These are phyloP conservation scores for Botrytis deweyae DNA, from an alignment of 2,329 filamentous ascomycete genomes.

Conservation along the genomic window DNA sequence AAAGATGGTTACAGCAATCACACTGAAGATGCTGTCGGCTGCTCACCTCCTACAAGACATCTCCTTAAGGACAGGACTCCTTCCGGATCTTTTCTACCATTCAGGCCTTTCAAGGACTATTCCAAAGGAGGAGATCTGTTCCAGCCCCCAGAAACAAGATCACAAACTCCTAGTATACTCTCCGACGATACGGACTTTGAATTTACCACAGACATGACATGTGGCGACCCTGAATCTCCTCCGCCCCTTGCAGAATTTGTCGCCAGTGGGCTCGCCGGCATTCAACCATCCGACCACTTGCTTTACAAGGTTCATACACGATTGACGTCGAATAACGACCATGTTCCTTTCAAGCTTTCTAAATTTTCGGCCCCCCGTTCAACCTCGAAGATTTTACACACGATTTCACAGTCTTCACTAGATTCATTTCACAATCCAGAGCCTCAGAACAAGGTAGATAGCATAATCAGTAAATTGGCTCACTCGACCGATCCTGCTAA, in stretches of 20 bases:
- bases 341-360: slow-evolving; percentile 21
- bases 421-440: slow-evolving; percentile 24
- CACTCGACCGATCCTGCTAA: slow-evolving; percentile 13
- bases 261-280: slow-evolving; percentile 58
- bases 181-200: slow-evolving; percentile 36
- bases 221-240: slow-evolving; percentile 6
- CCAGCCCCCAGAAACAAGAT: slow-evolving; percentile 25
- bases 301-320: slow-evolving; percentile 50
- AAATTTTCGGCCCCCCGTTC: slow-evolving; percentile 24
- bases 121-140: slow-evolving; percentile 30
- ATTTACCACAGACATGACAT: slow-evolving; percentile 32
- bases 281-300: slow-evolving; percentile 64
- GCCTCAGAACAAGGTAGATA: slow-evolving; percentile 5
- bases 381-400: slow-evolving; percentile 25
- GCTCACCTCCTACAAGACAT: slow-evolving; percentile 12
- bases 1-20: slow-evolving; percentile 40
- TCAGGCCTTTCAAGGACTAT: slow-evolving; percentile 51
- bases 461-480: slow-evolving; percentile 19
- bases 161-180: slow-evolving; percentile 32
- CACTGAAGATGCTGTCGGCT: slow-evolving; percentile 26
- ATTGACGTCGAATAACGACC: slow-evolving; percentile 19
- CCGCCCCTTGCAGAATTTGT: slow-evolving; percentile 45
- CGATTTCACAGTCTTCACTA: slow-evolving; percentile 27
- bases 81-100: slow-evolving; percentile 31
- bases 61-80: slow-evolving; percentile 24